Percentiles rank a stretch among this genome's conserved stretches.
These are phyloP conservation scores for Lachnellula cervina DNA, from an alignment of 2,329 filamentous ascomycete genomes.

Conservation along the genomic window DNA sequence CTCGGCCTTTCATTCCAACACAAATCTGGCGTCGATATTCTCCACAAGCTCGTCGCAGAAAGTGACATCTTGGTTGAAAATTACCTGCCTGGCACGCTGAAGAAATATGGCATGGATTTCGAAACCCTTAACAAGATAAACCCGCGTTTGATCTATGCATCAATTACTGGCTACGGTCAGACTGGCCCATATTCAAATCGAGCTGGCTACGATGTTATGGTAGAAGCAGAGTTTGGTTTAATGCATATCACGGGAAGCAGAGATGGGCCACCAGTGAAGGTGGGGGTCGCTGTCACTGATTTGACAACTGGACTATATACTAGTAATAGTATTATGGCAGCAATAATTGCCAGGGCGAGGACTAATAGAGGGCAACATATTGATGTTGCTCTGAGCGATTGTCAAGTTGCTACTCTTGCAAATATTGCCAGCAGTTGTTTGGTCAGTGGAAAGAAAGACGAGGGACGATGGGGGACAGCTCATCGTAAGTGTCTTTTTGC, in stretches of 20 bases:
- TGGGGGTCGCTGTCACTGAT: slow-evolving; percentile 95
- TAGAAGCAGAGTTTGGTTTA: slow-evolving; percentile 93
- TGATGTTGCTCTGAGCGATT: slow-evolving; percentile 86
- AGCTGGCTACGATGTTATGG: slow-evolving; percentile 98
- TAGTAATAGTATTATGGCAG: slow-evolving; percentile 92
- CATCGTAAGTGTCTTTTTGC: slow-evolving; percentile 61
- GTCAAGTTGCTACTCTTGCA: slow-evolving; percentile 88
- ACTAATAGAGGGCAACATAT: slow-evolving; percentile 86
- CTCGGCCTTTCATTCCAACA: slow-evolving; percentile 88
- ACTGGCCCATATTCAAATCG: slow-evolving; percentile 83
- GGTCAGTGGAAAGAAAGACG: slow-evolving; percentile 81
- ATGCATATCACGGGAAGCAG: slow-evolving; percentile 96
- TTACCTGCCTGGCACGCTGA: slow-evolving; percentile 83
- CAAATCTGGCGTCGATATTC: slow-evolving; percentile 73
- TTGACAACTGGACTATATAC: slow-evolving; percentile 93
- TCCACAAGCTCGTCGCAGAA: slow-evolving; percentile 77
- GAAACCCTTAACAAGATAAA: slow-evolving; percentile 76
- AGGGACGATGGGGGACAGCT: slow-evolving; percentile 90
- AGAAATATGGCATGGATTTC: slow-evolving; percentile 90
- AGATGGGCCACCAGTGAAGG: slow-evolving; percentile 89
- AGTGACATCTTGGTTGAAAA: slow-evolving; percentile 96
- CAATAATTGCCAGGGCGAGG: slow-evolving; percentile 68
- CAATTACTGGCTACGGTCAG: slow-evolving; percentile 95
- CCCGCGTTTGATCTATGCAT: slow-evolving; percentile 84
- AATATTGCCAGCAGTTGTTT: slow-evolving; percentile 92